Evolutionary conservation across 2,329 filamentous ascomycete species (phyloP).

Genomic region (Pezicula neosporulosa): DNA sequence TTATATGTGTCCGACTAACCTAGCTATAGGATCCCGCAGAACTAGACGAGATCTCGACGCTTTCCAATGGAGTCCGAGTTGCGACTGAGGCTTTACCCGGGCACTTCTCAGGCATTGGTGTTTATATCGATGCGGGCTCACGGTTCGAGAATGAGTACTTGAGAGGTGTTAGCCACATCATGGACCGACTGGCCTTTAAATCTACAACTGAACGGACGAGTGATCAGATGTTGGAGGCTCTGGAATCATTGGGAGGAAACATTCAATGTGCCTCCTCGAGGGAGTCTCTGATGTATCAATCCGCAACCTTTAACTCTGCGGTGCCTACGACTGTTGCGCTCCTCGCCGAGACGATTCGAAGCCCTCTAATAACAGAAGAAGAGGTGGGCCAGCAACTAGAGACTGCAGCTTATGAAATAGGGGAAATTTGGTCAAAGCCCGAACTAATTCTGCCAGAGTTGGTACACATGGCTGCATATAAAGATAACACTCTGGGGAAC

Average conservation of each 20-base stretch:
- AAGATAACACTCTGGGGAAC: slow-evolving; percentile 93
- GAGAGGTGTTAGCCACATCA: slow-evolving; percentile 90
- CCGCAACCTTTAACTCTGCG: slow-evolving; percentile 92
- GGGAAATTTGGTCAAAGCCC: slow-evolving; percentile 96
- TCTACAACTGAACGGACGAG: slow-evolving; percentile 68
- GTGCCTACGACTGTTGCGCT: slow-evolving; percentile 79
- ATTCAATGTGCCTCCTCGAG: slow-evolving; percentile 95
- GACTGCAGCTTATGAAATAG: slow-evolving; percentile 93
- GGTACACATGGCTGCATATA: slow-evolving; percentile 92
- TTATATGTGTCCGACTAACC: slow-evolving; percentile 10
- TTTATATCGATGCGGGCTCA: slow-evolving; percentile 94
- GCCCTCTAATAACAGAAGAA: slow-evolving; percentile 78
- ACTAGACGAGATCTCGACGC: slow-evolving; percentile 80
- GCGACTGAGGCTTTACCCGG: slow-evolving; percentile 93
- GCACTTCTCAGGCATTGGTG: slow-evolving; percentile 90
- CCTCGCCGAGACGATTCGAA: slow-evolving; percentile 88
- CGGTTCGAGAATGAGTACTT: slow-evolving; percentile 85
- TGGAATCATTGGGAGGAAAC: slow-evolving; percentile 89
- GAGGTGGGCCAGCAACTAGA: slow-evolving; percentile 85
- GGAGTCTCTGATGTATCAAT: slow-evolving; percentile 98
- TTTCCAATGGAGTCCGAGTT: slow-evolving; percentile 90
- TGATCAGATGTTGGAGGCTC: slow-evolving; percentile 82
- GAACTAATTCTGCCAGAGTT: slow-evolving; percentile 94
- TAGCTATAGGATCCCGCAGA: slow-evolving; percentile 70
- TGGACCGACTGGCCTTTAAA: slow-evolving; percentile 95